Percentiles rank a stretch among this genome's conserved stretches.
Evolutionary conservation across 495 filamentous ascomycete genomes (phyloP).

Genomic region (Letharia lupina): DNA sequence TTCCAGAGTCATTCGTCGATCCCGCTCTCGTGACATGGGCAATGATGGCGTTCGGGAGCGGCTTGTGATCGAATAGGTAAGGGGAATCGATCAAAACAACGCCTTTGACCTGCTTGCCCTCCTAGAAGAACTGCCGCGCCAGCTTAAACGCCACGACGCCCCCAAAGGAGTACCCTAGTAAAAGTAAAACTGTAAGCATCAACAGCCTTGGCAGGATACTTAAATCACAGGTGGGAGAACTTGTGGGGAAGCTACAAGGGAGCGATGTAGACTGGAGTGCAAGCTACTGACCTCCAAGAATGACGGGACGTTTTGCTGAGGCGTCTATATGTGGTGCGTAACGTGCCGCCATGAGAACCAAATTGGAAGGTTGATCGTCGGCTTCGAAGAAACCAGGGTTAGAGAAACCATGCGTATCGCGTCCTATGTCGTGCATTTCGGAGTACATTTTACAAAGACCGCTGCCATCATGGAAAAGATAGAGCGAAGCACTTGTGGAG

Average conservation of each 20-base stretch:
- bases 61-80: constrained; percentile 13
- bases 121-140: constrained; percentile 1
- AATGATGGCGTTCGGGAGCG: constrained; percentile 8
- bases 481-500: constrained; percentile 1
- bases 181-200: background rate
- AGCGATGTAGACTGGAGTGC: too few relatives aligned
- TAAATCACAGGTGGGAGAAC: background rate
- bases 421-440: constrained; percentile 3
- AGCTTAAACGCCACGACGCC: constrained; percentile 19
- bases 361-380: constrained; percentile 3
- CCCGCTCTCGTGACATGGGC: too few relatives aligned
- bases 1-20: too few relatives aligned
- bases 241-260: background rate
- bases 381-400: constrained; percentile 11
- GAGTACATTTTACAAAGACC: constrained; percentile 12
- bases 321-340: constrained; percentile 3
- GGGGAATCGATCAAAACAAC: constrained; percentile 21
- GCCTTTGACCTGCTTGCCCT: constrained; percentile 12
- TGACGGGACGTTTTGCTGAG: background rate
- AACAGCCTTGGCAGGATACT: too few relatives aligned
- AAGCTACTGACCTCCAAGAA: constrained; percentile 13
- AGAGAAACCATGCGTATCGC: constrained; percentile 9
- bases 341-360: background rate
- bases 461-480: constrained; percentile 18
- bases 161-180: constrained; percentile 12